A percentile compares a stretch with the other conserved stretches of the same genome.
These are phyloP conservation scores for Jatropha multifida DNA, from an alignment of 441 rosid species.

Conservation along the genomic window DNA sequence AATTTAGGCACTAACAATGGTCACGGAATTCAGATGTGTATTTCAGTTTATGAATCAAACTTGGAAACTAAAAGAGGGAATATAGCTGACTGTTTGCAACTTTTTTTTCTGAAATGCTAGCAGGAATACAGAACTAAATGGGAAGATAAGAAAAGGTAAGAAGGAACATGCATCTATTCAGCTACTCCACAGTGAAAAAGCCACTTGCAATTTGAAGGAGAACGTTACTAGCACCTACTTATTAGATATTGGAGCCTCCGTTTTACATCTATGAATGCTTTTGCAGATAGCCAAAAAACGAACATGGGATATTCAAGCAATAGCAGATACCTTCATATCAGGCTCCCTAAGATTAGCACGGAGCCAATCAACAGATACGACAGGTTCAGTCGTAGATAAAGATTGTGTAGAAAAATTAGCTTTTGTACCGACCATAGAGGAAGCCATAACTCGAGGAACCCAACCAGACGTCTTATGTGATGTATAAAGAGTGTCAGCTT, in stretches of 20 bases:
- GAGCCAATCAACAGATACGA: constrained; percentile 94
- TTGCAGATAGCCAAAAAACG: constrained; percentile 1
- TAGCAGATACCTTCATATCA: constrained; percentile 60
- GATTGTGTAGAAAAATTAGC: constrained; percentile 46
- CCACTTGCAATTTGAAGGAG: too few species aligned
- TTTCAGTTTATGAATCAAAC: neutral
- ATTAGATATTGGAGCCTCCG: too few species aligned
- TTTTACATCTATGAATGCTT: too few species aligned
- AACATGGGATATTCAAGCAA: neutral
- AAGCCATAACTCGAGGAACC: constrained; percentile 54
- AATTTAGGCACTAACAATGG: neutral
- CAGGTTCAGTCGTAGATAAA: constrained; percentile 54
- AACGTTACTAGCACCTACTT: too few species aligned
- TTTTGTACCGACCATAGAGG: constrained; percentile 34
- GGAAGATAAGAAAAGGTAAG: neutral
- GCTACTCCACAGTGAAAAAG: neutral
- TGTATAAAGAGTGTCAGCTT: constrained; percentile 25
- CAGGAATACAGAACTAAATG: neutral
- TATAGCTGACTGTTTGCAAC: neutral
- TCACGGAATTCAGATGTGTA: neutral
- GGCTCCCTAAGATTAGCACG: constrained; percentile 67
- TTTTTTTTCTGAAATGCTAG: neutral
- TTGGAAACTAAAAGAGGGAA: neutral
- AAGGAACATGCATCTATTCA: neutral
- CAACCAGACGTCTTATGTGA: constrained; percentile 31